Evolutionary conservation across 2,329 filamentous ascomycete genomes (phyloP), one percentile per base, ranked within the genome.

Genomic region (Magnaporthiopsis incrustans): DNA sequence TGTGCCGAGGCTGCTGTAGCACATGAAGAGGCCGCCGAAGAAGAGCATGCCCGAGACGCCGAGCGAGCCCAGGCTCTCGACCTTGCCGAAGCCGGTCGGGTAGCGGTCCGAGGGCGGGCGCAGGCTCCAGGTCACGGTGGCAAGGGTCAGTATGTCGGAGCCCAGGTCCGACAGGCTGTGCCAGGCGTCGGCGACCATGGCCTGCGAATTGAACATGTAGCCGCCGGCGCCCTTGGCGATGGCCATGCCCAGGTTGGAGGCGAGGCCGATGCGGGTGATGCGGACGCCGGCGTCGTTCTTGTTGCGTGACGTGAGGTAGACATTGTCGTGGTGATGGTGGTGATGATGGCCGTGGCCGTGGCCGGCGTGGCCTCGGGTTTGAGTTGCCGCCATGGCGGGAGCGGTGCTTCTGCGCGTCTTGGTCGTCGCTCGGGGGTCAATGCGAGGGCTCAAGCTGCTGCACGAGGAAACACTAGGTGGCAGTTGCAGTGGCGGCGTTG

Each of bases 161-260:
- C 96, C 92, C 64, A 99, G 85, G 77, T 99, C 95, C 61, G 94
- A 96, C 69, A 98, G 83, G 71, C 92, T 94, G 79, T 99, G 95
- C 79, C 96, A 94, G 64, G 92, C 95, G 75, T 99, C 95, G 73
- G 95, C 93, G 66, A 93, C 82, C 82, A 97, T 90, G 65, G 91
- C 89, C 77, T 97, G 92, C 59, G 93, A 97, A 76, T 97, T 93
- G 82, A 99, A 98, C 69, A 89, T 81, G 79, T 95, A 97, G 70
- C 95, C 95, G 65, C 95, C 95, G 33, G 93, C 81, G 57, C 94
- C 95, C 76, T 99, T 99, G 69, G 87, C 90, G 70, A 98, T 81
- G 61, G 94, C 95, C 93, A 99, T 98, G 73, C 88, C 88, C 63
- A 98, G 81, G 75, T 99, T 99, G 70, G 93, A 91, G 72, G 89